Evolutionary conservation across 768 basidiomycete genomes (phyloP).

Genomic region (Postia placenta): DNA sequence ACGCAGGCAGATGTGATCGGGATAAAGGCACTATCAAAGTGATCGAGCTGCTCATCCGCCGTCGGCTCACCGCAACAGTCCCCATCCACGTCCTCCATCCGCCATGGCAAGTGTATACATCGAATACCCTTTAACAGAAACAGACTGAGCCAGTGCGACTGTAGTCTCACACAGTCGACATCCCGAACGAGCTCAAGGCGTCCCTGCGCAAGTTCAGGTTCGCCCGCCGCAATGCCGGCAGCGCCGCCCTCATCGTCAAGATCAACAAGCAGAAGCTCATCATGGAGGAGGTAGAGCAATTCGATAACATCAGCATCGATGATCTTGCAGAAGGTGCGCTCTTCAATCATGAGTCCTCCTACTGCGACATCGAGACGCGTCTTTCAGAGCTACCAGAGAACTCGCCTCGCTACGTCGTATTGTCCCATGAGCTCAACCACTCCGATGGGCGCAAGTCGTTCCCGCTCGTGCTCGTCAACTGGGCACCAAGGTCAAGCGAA

Average conservation of each 20-base stretch:
- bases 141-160: background rate
- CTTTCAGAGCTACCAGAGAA: conserved; percentile 78
- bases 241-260: conserved; percentile 81
- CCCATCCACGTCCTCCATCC: background rate
- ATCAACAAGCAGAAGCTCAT: conserved; percentile 77
- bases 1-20: background rate
- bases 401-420: conserved; percentile 78
- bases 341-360: too few relatives aligned
- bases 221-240: conserved; percentile 54
- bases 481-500: conserved; percentile 76
- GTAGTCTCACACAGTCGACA: conserved; percentile 78
- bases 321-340: conserved; percentile 79
- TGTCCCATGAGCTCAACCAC: conserved; percentile 79
- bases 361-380: background rate
- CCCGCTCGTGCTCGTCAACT: conserved; percentile 84
- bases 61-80: background rate
- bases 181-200: conserved; percentile 72
- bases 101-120: background rate
- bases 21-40: background rate
- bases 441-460: conserved; percentile 78
- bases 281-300: conserved; percentile 81
- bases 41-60: background rate
- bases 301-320: conserved; percentile 69
- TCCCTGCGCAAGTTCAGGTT: conserved; percentile 82
- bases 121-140: too few relatives aligned